Conservation (phyloP, 805 yeast species). For the Soucietia sequanensis region DNA sequence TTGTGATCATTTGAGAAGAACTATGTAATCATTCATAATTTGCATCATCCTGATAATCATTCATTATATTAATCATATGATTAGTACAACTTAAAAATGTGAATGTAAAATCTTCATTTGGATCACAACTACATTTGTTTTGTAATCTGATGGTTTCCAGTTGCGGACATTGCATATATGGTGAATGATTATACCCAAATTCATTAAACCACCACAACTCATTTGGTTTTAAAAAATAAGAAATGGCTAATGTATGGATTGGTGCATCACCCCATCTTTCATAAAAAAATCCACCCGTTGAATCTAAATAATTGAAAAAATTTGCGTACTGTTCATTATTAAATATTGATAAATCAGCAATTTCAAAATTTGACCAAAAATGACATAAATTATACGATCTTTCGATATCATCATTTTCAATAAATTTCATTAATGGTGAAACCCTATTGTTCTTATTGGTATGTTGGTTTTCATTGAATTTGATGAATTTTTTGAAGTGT, state of each 20-base stretch:
- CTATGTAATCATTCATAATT: no score
- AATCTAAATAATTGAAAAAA: constrained; percentile 63
- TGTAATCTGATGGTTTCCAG: constrained; percentile 21
- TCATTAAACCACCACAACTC: constrained; percentile 72
- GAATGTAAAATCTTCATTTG: constrained; percentile 31
- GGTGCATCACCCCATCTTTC: constrained; percentile 97
- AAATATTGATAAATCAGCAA: constrained; percentile 71
- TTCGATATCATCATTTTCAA: constrained; percentile 13
- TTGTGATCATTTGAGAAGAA: no score
- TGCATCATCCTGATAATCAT: no score
- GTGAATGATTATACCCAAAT: constrained; percentile 72
- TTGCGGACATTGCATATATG: constrained; percentile 62
- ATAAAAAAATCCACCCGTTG: constrained; percentile 74
- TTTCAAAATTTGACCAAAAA: constrained; percentile 79
- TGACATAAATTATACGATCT: constrained; percentile 67
- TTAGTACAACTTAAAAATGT: constrained; percentile 20
- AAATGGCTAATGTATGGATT: constrained; percentile 75
- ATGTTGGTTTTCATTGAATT: constrained; percentile 42
- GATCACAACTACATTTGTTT: constrained; percentile 39
- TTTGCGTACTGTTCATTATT: constrained; percentile 54
- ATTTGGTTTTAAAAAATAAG: constrained; percentile 53
- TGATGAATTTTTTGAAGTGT: constrained; percentile 47
- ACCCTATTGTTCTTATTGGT: no score
- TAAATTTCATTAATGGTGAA: constrained; percentile 16
- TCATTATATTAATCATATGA: constrained; percentile 14